Evolutionary conservation across 208 protist genomes (phyloP), one percentile per base, ranked within the genome.

Genomic region (Trypanosoma mega): DNA sequence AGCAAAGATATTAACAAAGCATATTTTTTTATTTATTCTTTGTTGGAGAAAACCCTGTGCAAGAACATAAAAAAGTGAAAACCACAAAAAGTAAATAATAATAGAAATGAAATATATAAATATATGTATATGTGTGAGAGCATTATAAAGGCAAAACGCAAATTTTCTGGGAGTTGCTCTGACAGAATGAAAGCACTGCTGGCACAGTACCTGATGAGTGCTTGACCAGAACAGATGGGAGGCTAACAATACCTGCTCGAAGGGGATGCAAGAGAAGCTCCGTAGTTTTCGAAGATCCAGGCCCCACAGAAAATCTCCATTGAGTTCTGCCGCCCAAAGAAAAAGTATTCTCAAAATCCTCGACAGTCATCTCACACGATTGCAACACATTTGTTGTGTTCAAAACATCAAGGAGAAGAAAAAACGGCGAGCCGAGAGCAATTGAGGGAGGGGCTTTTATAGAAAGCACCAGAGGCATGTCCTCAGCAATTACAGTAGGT

Each of bases 401-500:
- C 29, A 57, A 20, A 5, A 87, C 48, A 30, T 56, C 53, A 48
- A 84, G 61, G 16, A 64, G 56, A n/a, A 90, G 4, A n/a, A 49
- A 5, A 48, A 85, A 58, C 16, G 68, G 68, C 18, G 50, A 45
- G 20, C 64, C 78, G 26, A 60, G 55, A 43, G 51, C 53, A 20
- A 65, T 60, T 44, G 67, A 55, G 33, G 75, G 60, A 21, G 83
- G 83, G 53, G 76, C 74, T 30, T 36, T 63, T 20, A 74, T 44
- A 12, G 63, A 45, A 27, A 90, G 44, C 23, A 45, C 48, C 27
- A 90, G 45, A 3, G 56, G 60, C 0, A 41, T 37, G 26, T 75
- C 65, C 23, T 82, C 79, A 1, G 85, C 68, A 18, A 46, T 56
- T 18, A 90, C 44, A 9, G 54, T 36, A 29, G 84, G 84, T 27